phyloP scores from a whole-genome alignment of 2,329 filamentous ascomycete species.

The Monosporascus sp. region DNA sequence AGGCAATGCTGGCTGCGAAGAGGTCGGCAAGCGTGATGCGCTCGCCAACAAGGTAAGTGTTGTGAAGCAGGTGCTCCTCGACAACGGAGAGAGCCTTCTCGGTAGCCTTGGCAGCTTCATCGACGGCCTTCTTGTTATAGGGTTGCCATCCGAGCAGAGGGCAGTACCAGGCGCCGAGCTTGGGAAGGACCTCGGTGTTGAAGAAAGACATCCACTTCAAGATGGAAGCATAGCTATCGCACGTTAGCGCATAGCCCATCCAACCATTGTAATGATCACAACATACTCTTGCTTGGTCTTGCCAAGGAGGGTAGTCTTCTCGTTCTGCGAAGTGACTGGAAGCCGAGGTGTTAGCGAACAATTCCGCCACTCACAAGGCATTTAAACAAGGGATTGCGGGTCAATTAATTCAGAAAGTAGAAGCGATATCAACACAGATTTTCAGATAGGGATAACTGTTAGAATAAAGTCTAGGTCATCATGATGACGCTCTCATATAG shows the following conservation, averaged over 20 bases:
- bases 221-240: slow-evolving; percentile 77
- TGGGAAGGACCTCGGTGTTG: slow-evolving; percentile 78
- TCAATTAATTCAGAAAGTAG: slow-evolving; percentile 70
- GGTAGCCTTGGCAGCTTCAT: slow-evolving; percentile 67
- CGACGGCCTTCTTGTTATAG: slow-evolving; percentile 98
- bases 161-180: slow-evolving; percentile 74
- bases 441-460: slow-evolving; percentile 99
- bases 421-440: slow-evolving; percentile 75
- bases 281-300: slow-evolving; percentile 99
- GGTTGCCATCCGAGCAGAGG: slow-evolving; percentile 74
- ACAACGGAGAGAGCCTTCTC: slow-evolving; percentile 65
- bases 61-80: slow-evolving; percentile 82
- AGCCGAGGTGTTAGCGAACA: slow-evolving; percentile 17
- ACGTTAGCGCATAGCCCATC: slow-evolving; percentile 17
- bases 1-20: slow-evolving; percentile 73
- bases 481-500: slow-evolving; percentile 29
- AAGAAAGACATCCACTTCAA: slow-evolving; percentile 97
- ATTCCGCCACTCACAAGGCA: slow-evolving; percentile 3
- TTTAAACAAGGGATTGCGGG: slow-evolving; percentile 17
- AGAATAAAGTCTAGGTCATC: slow-evolving; percentile 72
- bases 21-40: slow-evolving; percentile 94
- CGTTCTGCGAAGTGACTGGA: slow-evolving; percentile 95
- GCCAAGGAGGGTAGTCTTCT: slow-evolving; percentile 98
- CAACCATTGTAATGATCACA: not conserved
- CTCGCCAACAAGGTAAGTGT: slow-evolving; percentile 98